Evolutionary conservation across 1,139 yeast genomes (phyloP), one percentile per base, ranked within the genome.

Genomic region (Candida sp.): DNA sequence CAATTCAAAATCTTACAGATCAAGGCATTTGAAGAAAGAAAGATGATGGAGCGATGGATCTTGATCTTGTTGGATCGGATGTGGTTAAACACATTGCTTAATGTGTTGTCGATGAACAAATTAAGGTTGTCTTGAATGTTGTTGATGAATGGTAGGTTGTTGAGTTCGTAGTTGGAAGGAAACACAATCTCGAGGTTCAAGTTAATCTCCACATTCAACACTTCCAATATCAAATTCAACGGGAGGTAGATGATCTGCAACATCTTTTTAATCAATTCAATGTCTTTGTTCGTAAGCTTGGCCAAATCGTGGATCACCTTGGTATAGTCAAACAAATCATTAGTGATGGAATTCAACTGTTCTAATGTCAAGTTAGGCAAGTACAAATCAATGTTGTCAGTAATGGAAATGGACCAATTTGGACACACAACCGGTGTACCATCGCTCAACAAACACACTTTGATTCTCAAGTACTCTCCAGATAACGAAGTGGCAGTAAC

Each of bases 1-100:
- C 99, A 94, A 68, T 94, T 94, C 59, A 94, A 75, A 46, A 91
- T 89, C 22, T 97, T 91, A 69, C 99, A 94, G 22, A 92, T 90
- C 47, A 86, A 83, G 32, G 97, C 89, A 67, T 92, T 92, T 47
- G 91, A 84, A 0, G 98, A 90, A 17, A 96, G 83, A 68, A 94
- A 89, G 6, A 93, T 85, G 34, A 94, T 73, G 0, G 94, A 85
- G 52, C 96, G 75, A 42, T 42, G 35, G 12, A 31, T 32, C 25
- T 32, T 42, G 11, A 31, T 42, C 27, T 87, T 73, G 51, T 80
- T 67, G 2, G 75, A 64, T 53, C 93, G 72, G 31, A 93, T 92
- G 67, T 92, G 96, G 46, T 84, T 81, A 69, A 94, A 94, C 4
- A 93, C 85, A 44, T 81, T 85, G 28, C 82, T 80, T 55, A 94